Evolutionary conservation across 345 rosid species (phyloP), one percentile per base, ranked within the genome.

Genomic region (Populus euphratica): DNA sequence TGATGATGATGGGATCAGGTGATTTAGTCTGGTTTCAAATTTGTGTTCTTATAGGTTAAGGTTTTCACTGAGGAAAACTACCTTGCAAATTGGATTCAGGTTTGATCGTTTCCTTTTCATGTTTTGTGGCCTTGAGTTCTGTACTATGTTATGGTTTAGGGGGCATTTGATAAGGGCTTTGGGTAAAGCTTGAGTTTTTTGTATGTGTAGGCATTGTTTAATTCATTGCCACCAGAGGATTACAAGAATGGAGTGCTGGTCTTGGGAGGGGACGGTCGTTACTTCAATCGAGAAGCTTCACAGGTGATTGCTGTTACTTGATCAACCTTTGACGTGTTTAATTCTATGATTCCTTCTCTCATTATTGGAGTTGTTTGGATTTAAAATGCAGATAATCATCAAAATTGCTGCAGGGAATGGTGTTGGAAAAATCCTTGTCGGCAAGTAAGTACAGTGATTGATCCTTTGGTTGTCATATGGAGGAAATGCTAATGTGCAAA

Each of bases 61-160:
- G 94, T 92, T 82, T 96, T 93, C 83, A 86, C 81, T 93, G 79
- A 87, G 82, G 98, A 92, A 61, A 93, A 96, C 80, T 96, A 90
- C 82, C 94, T 93, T 41, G 94, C 94, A 11, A 93, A 96, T 82
- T 93, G 99, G 98, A 92, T 96, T 75, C 98, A 96, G 98, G 98
- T 94, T 74, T 77, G 75, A 77, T 76, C 54, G 38, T 14, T 76
- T 77, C 23, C 25, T 31, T 21, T 33, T 2, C 9, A 35, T 77
- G 73, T 23, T 47, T 14, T 59, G 6, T 17, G 36, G 21, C 62
- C 68, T 49, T 52, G 8, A 73, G n/a, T 73, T 81, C 62, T 54
- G 6, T n/a, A 16, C 16, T 14, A 66, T 68, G 62, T 14, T 67
- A 18, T 31, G 49, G 4, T 78, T 71, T 59, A 35, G 49, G 59